A percentile compares a stretch with the other conserved stretches of the same genome.
phyloP scores from a whole-genome alignment of 1,284 basidiomycete genomes.

The Sporisorium sorghi region DNA sequence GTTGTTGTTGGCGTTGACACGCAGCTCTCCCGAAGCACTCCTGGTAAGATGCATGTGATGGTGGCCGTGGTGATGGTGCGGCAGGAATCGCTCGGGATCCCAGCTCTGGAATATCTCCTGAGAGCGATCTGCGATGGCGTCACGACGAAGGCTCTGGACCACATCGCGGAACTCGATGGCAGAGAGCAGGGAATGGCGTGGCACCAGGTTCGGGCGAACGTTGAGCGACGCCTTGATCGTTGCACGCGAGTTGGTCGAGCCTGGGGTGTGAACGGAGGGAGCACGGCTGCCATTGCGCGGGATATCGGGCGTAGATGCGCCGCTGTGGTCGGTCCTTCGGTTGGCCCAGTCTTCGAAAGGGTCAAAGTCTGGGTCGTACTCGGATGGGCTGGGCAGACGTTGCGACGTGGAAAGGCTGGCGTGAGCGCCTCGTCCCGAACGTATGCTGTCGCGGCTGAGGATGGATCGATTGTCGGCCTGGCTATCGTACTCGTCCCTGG shows the following conservation, averaged over 20 bases:
- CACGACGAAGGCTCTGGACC: constrained; percentile 79
- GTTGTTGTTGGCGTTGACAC: not conserved
- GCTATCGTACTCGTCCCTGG: constrained; percentile 51
- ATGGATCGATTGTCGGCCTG: constrained; percentile 37
- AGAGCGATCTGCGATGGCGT: constrained; percentile 59
- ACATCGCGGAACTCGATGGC: constrained; percentile 93
- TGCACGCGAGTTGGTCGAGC: constrained; percentile 22
- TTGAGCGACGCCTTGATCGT: constrained; percentile 17
- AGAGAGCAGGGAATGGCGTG: constrained; percentile 79
- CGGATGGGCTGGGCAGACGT: constrained; percentile 48
- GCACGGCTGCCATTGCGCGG: constrained; percentile 21
- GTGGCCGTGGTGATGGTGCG: constrained; percentile 49
- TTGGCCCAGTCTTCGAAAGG: constrained; percentile 57
- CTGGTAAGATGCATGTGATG: constrained; percentile 9
- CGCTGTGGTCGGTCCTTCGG: constrained; percentile 17
- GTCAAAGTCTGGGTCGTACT: constrained; percentile 60
- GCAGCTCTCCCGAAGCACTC: constrained; percentile 24
- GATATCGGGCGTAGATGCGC: constrained; percentile 25
- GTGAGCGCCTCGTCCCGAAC: constrained; percentile 8
- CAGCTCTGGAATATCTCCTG: constrained; percentile 59
- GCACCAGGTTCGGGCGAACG: constrained; percentile 45
- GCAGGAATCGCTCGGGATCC: constrained; percentile 59
- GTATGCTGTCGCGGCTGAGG: constrained; percentile 24
- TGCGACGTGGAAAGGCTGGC: constrained; percentile 15
- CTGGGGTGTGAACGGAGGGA: constrained; percentile 33